Evolutionary conservation across 2,329 filamentous ascomycete genomes (phyloP).

Genomic region (Metarhizium guizhouense): DNA sequence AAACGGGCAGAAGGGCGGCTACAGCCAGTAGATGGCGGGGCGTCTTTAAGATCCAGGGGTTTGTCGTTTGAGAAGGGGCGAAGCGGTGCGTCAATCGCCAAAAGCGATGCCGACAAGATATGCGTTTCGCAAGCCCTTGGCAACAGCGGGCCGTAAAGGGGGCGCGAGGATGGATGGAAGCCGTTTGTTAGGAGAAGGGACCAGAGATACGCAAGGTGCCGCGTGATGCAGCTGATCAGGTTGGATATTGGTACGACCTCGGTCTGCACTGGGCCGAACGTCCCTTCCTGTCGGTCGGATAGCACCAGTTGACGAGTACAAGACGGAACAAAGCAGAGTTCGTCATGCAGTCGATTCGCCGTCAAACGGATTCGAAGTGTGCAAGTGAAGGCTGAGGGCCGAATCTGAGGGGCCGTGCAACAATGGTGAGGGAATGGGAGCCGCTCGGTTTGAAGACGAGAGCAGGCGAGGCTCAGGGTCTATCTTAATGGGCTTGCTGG

Average conservation of each 20-base stretch:
- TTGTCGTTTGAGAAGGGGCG: not conserved
- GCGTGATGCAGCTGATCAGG: not conserved
- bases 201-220: not conserved
- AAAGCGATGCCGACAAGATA: slow-evolving; percentile 1
- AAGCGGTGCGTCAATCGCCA: slow-evolving; percentile 1
- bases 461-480: slow-evolving; percentile 3
- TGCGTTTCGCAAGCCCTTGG: slow-evolving; percentile 1
- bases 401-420: not conserved
- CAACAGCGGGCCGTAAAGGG: not conserved
- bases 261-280: not conserved
- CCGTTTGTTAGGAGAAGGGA: not conserved
- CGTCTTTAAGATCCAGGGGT: not conserved
- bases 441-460: not conserved
- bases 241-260: not conserved
- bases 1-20: slow-evolving; percentile 3
- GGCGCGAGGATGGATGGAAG: not conserved
- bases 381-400: not conserved
- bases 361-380: not conserved
- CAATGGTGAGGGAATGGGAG: not conserved
- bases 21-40: slow-evolving; percentile 2
- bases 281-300: not conserved
- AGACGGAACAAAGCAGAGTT: not conserved
- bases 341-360: not conserved
- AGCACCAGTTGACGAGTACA: not conserved
- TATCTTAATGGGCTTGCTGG: slow-evolving; percentile 1